phyloP scores from a whole-genome alignment of 345 rosid genomes.

The Eutrema heterophyllum region DNA sequence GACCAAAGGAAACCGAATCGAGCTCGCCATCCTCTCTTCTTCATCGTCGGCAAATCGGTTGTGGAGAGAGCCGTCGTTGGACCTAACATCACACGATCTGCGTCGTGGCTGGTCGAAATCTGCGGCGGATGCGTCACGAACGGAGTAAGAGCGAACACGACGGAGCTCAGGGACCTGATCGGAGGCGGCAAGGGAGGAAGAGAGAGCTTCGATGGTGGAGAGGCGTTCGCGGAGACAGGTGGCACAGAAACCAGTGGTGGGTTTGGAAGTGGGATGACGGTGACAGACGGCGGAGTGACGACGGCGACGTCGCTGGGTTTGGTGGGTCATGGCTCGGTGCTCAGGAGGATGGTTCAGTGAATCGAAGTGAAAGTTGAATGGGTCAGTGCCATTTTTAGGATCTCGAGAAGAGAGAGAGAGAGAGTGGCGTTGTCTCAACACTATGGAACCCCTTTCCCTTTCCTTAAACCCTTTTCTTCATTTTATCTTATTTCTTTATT shows the following conservation, averaged over 20 bases:
- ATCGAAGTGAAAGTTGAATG: constrained; percentile 10
- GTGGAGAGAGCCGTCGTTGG: constrained; percentile 18
- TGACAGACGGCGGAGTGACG: constrained; percentile 45
- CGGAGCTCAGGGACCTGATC: constrained; percentile 24
- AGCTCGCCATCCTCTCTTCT: not conserved
- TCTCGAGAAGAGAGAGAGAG: constrained; percentile 14
- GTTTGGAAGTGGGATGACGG: constrained; percentile 59
- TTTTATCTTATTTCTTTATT: not conserved
- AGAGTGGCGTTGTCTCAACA: constrained; percentile 25
- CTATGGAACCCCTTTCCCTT: not conserved
- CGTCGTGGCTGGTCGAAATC: constrained; percentile 48
- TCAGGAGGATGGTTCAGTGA: constrained; percentile 9
- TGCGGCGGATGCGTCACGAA: constrained; percentile 11
- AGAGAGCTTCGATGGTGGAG: constrained; percentile 47
- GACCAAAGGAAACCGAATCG: constrained; percentile 23
- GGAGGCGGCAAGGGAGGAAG: constrained; percentile 2
- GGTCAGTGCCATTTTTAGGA: constrained; percentile 19
- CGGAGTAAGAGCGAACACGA: constrained; percentile 24
- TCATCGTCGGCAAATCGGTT: constrained; percentile 36
- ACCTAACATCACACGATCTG: constrained; percentile 44
- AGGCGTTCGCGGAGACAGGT: constrained; percentile 81
- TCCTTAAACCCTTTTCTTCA: constrained; percentile 17
- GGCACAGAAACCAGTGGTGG: constrained; percentile 60
- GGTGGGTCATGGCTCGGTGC: constrained; percentile 38
- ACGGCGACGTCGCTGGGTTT: constrained; percentile 34